Evolutionary conservation across 768 basidiomycete species (phyloP).

Genomic region (Clitopilus passeckerianus): DNA sequence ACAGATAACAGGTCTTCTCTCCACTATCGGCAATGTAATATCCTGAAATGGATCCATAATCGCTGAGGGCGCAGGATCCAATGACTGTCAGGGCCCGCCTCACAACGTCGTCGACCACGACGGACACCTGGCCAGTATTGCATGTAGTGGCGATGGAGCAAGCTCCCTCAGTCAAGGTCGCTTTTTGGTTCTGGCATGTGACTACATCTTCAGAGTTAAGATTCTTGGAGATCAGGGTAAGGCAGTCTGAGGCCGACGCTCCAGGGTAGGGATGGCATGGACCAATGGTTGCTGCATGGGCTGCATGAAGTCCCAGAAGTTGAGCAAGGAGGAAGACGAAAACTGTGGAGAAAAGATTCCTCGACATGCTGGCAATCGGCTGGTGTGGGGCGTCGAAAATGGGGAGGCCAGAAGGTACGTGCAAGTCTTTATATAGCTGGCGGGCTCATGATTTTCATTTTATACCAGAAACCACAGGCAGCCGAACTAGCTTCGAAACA

Average conservation of each 20-base stretch:
- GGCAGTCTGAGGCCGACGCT: slow-evolving; percentile 2
- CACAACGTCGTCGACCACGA: not conserved
- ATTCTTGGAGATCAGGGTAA: not conserved
- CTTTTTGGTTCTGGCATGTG: not conserved
- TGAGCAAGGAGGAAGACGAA: not conserved
- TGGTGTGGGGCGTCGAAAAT: not conserved
- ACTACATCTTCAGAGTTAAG: not conserved
- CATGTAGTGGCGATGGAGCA: slow-evolving; percentile 5
- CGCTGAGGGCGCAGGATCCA: slow-evolving; percentile 4
- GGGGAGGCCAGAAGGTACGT: not conserved
- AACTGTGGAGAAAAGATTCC: not conserved
- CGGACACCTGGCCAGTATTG: not conserved
- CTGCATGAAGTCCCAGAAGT: not conserved
- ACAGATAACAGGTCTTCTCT: slow-evolving; percentile 5
- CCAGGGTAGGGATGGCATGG: slow-evolving; percentile 7
- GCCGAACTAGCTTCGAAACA: not conserved
- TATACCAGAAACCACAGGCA: not conserved
- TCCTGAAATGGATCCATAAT: slow-evolving; percentile 5
- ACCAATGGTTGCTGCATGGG: not conserved
- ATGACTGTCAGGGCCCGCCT: slow-evolving; percentile 3
- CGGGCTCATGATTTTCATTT: not conserved
- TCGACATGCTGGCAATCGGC: not conserved
- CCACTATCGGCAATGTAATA: slow-evolving; percentile 3
- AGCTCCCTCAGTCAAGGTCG: not conserved
- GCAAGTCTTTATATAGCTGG: not conserved